phyloP scores from a whole-genome alignment of 2,329 filamentous ascomycete species.

The Dactylellina sp. region DNA sequence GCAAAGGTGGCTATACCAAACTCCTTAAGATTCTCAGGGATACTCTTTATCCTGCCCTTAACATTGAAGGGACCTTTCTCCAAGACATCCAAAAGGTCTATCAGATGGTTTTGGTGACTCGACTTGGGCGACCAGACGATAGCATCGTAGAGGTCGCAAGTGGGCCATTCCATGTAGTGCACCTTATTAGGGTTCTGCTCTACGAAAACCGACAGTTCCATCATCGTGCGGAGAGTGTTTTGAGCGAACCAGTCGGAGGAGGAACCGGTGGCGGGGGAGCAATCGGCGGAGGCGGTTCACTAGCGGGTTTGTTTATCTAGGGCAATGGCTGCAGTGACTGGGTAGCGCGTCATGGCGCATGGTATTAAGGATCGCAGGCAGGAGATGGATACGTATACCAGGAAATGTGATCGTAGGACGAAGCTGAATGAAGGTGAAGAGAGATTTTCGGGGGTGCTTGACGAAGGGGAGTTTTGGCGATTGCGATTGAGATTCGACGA shows the following conservation, averaged over 20 bases:
- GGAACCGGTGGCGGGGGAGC: no score
- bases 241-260: neutral
- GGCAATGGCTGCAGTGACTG: conserved; percentile 22
- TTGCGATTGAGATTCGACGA: conserved; percentile 9
- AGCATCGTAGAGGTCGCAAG: conserved; percentile 49
- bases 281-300: conserved; percentile 8
- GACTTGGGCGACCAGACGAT: conserved; percentile 47
- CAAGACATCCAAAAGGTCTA: conserved; percentile 59
- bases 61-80: conserved; percentile 59
- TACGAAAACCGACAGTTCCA: conserved; percentile 38
- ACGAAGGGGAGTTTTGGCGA: conserved; percentile 1
- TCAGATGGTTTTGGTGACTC: conserved; percentile 38
- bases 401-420: neutral
- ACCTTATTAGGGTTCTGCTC: conserved; percentile 46
- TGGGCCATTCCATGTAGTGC: conserved; percentile 41
- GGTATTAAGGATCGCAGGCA: conserved; percentile 11
- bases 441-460: neutral
- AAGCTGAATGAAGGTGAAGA: neutral
- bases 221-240: conserved; percentile 16
- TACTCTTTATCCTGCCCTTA: conserved; percentile 52
- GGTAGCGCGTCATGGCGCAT: conserved; percentile 55
- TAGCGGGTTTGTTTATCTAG: conserved; percentile 35
- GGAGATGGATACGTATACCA: conserved; percentile 13
- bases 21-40: conserved; percentile 34
- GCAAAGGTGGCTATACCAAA: conserved; percentile 26